A percentile compares a stretch with the other conserved stretches of the same genome.
Conservation (phyloP, 805 yeast species). For the Candida germanica region DNA sequence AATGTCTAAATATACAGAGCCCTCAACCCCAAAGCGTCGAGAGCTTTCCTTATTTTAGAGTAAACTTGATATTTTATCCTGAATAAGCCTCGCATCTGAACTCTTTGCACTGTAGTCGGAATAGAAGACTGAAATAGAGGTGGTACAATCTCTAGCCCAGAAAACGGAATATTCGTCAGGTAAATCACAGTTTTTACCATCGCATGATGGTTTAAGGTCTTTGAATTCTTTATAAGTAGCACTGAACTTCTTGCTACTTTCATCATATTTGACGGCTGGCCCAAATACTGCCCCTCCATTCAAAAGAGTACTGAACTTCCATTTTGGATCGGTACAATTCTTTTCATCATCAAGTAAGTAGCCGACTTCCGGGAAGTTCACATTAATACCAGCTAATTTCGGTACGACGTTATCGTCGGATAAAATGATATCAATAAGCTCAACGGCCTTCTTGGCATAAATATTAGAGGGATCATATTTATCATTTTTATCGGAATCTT, state of each 20-base stretch:
- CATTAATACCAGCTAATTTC: slow-evolving; percentile 42
- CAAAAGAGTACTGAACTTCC: slow-evolving; percentile 44
- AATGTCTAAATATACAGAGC: no score
- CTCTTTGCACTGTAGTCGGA: slow-evolving; percentile 33
- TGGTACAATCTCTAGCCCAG: slow-evolving; percentile 34
- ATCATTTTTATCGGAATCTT: slow-evolving; percentile 41
- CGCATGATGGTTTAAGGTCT: slow-evolving; percentile 24
- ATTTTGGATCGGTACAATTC: slow-evolving; percentile 41
- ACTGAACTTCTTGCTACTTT: slow-evolving; percentile 28
- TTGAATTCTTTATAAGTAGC: slow-evolving; percentile 13
- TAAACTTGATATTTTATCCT: not conserved
- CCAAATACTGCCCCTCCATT: slow-evolving; percentile 34
- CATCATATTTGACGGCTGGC: slow-evolving; percentile 36
- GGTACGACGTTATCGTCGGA: slow-evolving; percentile 37
- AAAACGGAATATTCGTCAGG: slow-evolving; percentile 39
- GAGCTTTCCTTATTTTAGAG: not conserved
- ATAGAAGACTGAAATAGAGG: slow-evolving; percentile 44
- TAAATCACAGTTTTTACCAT: slow-evolving; percentile 38
- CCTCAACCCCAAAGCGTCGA: no score
- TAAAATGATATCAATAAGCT: slow-evolving; percentile 38
- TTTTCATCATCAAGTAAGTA: slow-evolving; percentile 28
- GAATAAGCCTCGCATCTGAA: not conserved
- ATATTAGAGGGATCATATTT: slow-evolving; percentile 40
- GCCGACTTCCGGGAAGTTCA: slow-evolving; percentile 49
- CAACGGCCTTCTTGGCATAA: slow-evolving; percentile 39